These are phyloP conservation scores for Mortierella sp. DNA, from an alignment of 371 early-diverging fungal genomes.

Conservation along the genomic window DNA sequence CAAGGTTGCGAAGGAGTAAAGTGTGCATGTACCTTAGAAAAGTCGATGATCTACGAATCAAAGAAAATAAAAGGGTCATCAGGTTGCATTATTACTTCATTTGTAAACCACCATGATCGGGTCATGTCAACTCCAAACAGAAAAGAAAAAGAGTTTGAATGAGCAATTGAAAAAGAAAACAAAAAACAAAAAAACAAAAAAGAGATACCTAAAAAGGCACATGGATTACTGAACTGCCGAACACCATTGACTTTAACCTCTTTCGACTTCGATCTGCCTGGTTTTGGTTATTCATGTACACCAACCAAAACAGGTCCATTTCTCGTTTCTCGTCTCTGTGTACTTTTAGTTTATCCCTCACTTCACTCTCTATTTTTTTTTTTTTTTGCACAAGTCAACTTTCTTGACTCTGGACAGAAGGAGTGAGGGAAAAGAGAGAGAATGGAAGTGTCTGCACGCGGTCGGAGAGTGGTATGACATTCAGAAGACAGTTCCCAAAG, in stretches of 20 bases:
- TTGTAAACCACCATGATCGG: not conserved
- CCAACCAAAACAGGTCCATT: too few species aligned
- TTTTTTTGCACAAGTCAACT: not conserved
- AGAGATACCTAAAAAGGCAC: not conserved
- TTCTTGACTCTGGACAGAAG: slow-evolving; percentile 4
- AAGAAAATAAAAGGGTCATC: not conserved
- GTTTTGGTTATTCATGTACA: too few species aligned
- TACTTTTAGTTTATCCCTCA: too few species aligned
- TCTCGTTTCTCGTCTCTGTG: too few species aligned
- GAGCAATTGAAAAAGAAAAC: not conserved
- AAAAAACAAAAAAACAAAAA: not conserved
- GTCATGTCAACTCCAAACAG: not conserved
- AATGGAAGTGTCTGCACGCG: not conserved
- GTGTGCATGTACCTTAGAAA: too few species aligned
- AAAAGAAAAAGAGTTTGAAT: not conserved
- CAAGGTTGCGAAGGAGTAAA: too few species aligned
- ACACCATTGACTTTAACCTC: not conserved
- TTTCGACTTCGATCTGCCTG: not conserved
- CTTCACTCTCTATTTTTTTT: not conserved
- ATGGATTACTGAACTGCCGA: not conserved
- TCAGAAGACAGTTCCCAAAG: not conserved
- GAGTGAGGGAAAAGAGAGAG: not conserved
- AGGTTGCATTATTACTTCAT: not conserved
- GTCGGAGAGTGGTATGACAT: not conserved
- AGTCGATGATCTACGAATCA: not conserved